phyloP scores from a whole-genome alignment of 2,329 filamentous ascomycete genomes.

The Cryphonectria naterciae region DNA sequence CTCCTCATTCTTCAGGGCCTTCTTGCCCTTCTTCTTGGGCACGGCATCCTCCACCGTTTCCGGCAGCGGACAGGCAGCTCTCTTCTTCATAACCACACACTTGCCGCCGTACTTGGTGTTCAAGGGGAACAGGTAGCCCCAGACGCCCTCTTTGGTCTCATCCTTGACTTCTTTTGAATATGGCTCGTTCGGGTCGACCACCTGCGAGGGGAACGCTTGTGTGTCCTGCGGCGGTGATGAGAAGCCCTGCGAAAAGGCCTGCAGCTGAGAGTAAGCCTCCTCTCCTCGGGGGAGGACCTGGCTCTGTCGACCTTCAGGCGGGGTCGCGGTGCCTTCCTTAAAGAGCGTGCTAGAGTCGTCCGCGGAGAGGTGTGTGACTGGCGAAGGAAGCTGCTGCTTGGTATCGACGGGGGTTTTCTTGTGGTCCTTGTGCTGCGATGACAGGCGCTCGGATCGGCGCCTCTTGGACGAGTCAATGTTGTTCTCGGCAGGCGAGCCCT shows the following conservation, averaged over 20 bases:
- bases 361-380: conserved; percentile 65
- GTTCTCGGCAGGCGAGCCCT: conserved; percentile 70
- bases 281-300: conserved; percentile 55
- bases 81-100: conserved; percentile 74
- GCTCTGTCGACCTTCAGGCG: conserved; percentile 63
- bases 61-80: conserved; percentile 69
- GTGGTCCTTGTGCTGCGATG: conserved; percentile 49
- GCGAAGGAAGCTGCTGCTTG: conserved; percentile 77
- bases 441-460: conserved; percentile 75
- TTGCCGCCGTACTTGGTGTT: conserved; percentile 69
- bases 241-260: conserved; percentile 41
- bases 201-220: conserved; percentile 70
- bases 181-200: conserved; percentile 70
- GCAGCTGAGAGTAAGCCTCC: conserved; percentile 47
- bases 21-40: conserved; percentile 48
- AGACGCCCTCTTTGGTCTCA: conserved; percentile 82
- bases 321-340: conserved; percentile 75
- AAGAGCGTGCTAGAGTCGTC: conserved; percentile 64
- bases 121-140: conserved; percentile 91
- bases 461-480: conserved; percentile 73
- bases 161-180: conserved; percentile 84
- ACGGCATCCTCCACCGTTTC: conserved; percentile 48
- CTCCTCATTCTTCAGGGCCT: conserved; percentile 57
- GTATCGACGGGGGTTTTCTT: conserved; percentile 64
- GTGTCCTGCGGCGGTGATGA: conserved; percentile 69